Conservation (phyloP, 192 early-diverging fungal genomes). For the Gonapodya prolifera region DNA sequence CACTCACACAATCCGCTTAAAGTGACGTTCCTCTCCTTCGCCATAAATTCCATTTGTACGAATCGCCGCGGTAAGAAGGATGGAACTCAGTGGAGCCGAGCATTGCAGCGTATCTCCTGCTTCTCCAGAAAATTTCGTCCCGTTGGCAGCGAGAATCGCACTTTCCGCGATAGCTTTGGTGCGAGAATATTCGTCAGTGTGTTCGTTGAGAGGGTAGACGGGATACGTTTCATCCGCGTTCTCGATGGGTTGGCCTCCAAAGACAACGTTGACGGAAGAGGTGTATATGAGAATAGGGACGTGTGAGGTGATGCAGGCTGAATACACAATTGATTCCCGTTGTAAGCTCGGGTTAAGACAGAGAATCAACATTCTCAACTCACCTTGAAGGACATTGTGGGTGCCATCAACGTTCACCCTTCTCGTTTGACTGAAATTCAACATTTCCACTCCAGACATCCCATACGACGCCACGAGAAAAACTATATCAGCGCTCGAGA, state of each 20-base stretch:
- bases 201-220: slow-evolving; percentile 4
- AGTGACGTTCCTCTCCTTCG: not conserved
- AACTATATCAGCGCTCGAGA: not conserved
- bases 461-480: slow-evolving; percentile 12
- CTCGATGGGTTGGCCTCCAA: slow-evolving; percentile 8
- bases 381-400: not conserved
- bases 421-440: not conserved
- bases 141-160: not conserved
- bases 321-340: not conserved
- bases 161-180: slow-evolving; percentile 4
- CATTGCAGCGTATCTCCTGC: too few relatives aligned
- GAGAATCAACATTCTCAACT: not conserved
- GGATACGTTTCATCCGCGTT: not conserved
- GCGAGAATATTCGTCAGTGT: slow-evolving; percentile 7
- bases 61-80: not conserved
- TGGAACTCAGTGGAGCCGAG: too few relatives aligned
- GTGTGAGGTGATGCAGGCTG: not conserved
- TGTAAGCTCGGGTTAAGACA: not conserved
- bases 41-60: slow-evolving; percentile 9
- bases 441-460: slow-evolving; percentile 7
- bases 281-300: slow-evolving; percentile 5
- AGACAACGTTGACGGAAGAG: slow-evolving; percentile 5
- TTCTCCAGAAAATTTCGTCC: not conserved
- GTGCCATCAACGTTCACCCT: slow-evolving; percentile 7
- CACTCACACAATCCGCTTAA: not conserved